Evolutionary conservation across 2,329 filamentous ascomycete genomes (phyloP).

Genomic region (Ophiostoma sp.): DNA sequence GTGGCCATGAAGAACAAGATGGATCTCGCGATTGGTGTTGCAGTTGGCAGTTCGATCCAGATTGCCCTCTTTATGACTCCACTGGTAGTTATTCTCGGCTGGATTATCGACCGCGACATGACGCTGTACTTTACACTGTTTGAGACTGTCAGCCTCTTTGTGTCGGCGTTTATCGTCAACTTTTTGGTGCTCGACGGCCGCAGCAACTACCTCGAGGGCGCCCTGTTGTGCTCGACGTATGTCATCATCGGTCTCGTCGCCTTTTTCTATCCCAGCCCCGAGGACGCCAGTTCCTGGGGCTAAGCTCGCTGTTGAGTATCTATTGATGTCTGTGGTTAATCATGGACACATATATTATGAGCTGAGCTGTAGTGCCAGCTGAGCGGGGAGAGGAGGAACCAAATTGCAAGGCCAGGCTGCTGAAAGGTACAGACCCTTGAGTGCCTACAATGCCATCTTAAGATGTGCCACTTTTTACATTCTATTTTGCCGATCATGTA

Average conservation of each 20-base stretch:
- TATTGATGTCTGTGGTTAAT: background rate
- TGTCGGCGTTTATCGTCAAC: slow-evolving; percentile 79
- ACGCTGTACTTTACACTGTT: slow-evolving; percentile 82
- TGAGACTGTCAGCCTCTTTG: slow-evolving; percentile 81
- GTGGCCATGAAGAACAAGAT: slow-evolving; percentile 72
- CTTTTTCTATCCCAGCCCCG: slow-evolving; percentile 55
- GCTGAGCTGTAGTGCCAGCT: background rate
- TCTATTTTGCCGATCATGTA: slow-evolving; percentile 13
- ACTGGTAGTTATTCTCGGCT: slow-evolving; percentile 65
- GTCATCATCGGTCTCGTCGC: slow-evolving; percentile 63
- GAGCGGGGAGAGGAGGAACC: background rate
- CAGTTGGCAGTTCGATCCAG: slow-evolving; percentile 66
- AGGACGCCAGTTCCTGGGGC: slow-evolving; percentile 22
- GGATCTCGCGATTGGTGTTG: slow-evolving; percentile 68
- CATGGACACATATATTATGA: background rate
- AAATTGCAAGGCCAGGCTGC: background rate
- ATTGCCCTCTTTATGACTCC: slow-evolving; percentile 68
- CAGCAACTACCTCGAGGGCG: slow-evolving; percentile 81
- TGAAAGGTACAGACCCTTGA: background rate
- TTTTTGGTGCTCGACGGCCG: slow-evolving; percentile 80
- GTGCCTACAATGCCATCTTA: background rate
- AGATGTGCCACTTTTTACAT: slow-evolving; percentile 3
- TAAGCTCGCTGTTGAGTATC: background rate
- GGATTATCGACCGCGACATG: slow-evolving; percentile 64
- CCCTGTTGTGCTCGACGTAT: slow-evolving; percentile 61